Base-by-base conservation (phyloP, 306 rosid genomes). In the Lupinus albus region DNA sequence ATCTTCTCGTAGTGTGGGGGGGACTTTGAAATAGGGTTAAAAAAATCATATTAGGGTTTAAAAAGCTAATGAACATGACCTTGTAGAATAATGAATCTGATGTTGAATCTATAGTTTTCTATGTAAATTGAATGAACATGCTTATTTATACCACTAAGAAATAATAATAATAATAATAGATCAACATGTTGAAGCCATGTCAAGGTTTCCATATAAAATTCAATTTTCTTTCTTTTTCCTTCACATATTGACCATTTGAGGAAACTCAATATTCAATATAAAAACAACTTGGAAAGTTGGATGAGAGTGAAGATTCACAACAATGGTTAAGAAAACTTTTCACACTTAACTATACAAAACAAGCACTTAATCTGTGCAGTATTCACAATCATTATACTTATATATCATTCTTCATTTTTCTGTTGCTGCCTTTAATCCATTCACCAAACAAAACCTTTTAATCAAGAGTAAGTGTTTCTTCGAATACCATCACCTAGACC, bases 401-500 rank as follows among this genome's bases (percentile, higher is more conserved):
- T 18, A 69, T 58, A n/a, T 64, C 58, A 69, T 62, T 64, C 58
- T 62, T 59, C 82, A 21, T 66, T 75, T 72, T 70, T 68, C 79
- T 59, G 51, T 63, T 42, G 86, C 77, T 77, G 63, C 73, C 82
- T 76, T 85, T 33, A 33, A 33, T 33, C 38, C 86, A 51, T 87
- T 87, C 50, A 77, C 81, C 74, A 87, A 76, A n/a, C 38, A 52
- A 63, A 63, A 72, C 77, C 83, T 73, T 67, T 42, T 55, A 28
- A 61, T 68, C 84, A 76, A 68, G 81, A 53, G 83, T 76, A 85
- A 3, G 95, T 70, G 92, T 79, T 79, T 92, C 98, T 81, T 92
- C 87, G 76, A 89, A 92, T 67, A 78, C 88, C 96, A 89, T 87
- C 77, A 81, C 98, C 98, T 89, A 81, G 1, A 58, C 18, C 66